phyloP scores from a whole-genome alignment of 768 basidiomycete genomes.

The Mycena galopus region DNA sequence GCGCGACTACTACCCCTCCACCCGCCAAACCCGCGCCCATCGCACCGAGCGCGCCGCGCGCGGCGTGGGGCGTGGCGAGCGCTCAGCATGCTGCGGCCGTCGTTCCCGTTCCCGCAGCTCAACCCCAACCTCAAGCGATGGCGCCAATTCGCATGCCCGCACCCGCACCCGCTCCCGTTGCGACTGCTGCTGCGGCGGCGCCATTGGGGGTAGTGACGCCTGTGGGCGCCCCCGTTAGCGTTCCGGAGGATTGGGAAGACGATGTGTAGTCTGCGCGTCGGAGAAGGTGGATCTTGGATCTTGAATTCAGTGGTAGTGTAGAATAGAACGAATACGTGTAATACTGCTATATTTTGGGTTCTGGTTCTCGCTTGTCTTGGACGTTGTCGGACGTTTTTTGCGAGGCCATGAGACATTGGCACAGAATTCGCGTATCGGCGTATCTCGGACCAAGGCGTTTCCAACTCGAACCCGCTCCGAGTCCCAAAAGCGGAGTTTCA shows the following conservation, averaged over 20 bases:
- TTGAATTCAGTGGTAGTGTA: not conserved
- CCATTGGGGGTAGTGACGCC: not conserved
- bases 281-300: not conserved
- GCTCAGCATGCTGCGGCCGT: conserved; percentile 4
- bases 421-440: no score
- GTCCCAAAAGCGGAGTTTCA: no score
- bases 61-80: conserved; percentile 15
- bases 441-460: no score
- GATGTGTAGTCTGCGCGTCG: conserved; percentile 50
- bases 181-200: conserved; percentile 23
- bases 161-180: no score
- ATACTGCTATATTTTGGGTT: no score
- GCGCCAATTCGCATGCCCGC: not conserved
- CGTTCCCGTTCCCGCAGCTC: conserved; percentile 32
- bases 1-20: conserved; percentile 19
- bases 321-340: not conserved
- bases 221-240: conserved; percentile 35
- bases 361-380: no score
- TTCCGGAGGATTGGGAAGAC: conserved; percentile 72
- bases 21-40: not conserved
- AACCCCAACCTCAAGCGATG: not conserved
- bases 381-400: no score
- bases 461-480: no score
- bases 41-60: conserved; percentile 18
- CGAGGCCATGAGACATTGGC: no score